Conservation (phyloP, 2,329 filamentous ascomycete species). For the Gremmenia infestans region DNA sequence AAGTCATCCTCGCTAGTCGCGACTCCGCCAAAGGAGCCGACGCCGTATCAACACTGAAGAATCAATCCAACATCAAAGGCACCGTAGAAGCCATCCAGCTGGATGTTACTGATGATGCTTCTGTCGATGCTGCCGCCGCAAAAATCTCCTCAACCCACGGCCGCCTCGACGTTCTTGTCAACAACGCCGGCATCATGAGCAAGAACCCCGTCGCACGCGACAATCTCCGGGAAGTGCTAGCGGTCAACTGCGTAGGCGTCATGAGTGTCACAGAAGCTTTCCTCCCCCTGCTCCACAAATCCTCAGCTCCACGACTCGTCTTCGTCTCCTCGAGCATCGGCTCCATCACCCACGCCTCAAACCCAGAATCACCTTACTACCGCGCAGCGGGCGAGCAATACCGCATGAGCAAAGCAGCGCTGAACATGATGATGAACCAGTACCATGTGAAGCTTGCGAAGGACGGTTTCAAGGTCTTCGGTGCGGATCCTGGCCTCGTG, state of each 20-base stretch:
- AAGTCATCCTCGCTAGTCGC: constrained; percentile 15
- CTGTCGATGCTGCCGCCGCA: constrained; percentile 11
- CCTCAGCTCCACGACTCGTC: constrained; percentile 14
- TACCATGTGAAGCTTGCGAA: constrained; percentile 8
- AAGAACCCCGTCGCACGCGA: neutral
- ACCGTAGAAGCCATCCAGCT: constrained; percentile 12
- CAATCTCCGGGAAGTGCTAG: constrained; percentile 6
- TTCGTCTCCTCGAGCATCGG: constrained; percentile 18
- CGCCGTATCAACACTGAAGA: constrained; percentile 6
- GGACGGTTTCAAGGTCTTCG: constrained; percentile 19
- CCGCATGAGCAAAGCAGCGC: constrained; percentile 14
- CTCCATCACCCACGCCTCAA: constrained; percentile 13
- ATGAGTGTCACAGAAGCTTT: constrained; percentile 16
- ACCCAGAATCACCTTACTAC: constrained; percentile 5
- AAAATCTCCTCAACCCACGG: constrained; percentile 23
- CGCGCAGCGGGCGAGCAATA: constrained; percentile 3
- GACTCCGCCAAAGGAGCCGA: constrained; percentile 3
- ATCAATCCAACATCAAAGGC: constrained; percentile 10
- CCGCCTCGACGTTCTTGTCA: constrained; percentile 23
- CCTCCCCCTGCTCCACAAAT: constrained; percentile 13
- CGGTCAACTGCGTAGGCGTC: constrained; percentile 16
- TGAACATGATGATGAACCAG: constrained; percentile 20
- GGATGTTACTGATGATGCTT: constrained; percentile 14
- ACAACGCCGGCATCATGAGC: constrained; percentile 22
- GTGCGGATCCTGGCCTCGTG: constrained; percentile 14